A percentile compares a stretch with the other conserved stretches of the same genome.
Conservation (phyloP, 192 early-diverging fungal species). For the Lunasporangiospora selenospora region DNA sequence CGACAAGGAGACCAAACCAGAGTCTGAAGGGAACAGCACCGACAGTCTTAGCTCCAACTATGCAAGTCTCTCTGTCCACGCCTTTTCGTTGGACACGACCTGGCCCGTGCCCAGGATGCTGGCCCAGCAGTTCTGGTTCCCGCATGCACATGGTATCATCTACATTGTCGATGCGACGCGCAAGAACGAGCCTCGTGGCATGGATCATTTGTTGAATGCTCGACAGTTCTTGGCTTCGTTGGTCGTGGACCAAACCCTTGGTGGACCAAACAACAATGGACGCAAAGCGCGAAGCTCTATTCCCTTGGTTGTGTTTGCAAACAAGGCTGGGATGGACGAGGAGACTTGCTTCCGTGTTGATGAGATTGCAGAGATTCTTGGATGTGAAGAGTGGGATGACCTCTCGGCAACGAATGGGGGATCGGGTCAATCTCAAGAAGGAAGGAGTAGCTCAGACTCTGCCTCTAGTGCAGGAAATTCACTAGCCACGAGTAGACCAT, state of each 20-base stretch:
- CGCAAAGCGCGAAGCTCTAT: conserved; percentile 19
- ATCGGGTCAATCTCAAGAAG: too few species aligned
- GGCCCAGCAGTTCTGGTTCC: conserved; percentile 44
- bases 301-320: conserved; percentile 42
- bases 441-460: too few species aligned
- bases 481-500: conserved; percentile 13
- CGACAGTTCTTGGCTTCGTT: conserved; percentile 34
- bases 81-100: conserved; percentile 39
- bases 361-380: conserved; percentile 44
- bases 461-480: neutral
- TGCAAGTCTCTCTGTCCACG: conserved; percentile 35
- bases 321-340: conserved; percentile 37
- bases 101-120: conserved; percentile 34
- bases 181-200: conserved; percentile 41
- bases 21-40: neutral
- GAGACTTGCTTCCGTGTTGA: conserved; percentile 41
- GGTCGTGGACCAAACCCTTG: conserved; percentile 22
- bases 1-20: conserved; percentile 1
- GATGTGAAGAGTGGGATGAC: conserved; percentile 44
- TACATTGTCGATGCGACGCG: conserved; percentile 44
- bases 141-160: conserved; percentile 36
- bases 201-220: conserved; percentile 35
- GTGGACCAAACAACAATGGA: too few species aligned
- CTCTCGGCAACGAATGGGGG: neutral
- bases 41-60: conserved; percentile 2